Conservation (phyloP, 2,329 filamentous ascomycete genomes). For the Aureobasidium leucospermi region DNA sequence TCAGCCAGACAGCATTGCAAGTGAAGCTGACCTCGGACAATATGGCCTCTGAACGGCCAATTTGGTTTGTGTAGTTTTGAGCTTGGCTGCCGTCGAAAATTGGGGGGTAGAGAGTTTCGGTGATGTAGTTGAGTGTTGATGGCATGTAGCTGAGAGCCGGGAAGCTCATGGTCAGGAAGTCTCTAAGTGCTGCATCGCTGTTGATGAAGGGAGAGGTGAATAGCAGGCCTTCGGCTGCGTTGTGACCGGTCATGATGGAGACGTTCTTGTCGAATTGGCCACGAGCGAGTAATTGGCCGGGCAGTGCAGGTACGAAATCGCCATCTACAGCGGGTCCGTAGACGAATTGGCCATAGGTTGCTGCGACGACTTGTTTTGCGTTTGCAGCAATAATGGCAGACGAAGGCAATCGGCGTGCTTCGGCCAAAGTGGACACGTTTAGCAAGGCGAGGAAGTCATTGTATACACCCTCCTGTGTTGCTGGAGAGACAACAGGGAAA, state of each 20-base stretch:
- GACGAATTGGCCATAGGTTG: conserved; percentile 38
- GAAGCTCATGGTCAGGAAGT: conserved; percentile 22
- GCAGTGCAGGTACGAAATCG: conserved; percentile 41
- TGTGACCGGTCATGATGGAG: conserved; percentile 39
- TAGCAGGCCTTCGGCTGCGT: conserved; percentile 37
- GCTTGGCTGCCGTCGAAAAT: conserved; percentile 39
- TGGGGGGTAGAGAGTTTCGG: conserved; percentile 42
- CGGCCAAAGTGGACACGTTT: conserved; percentile 38
- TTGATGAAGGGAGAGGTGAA: conserved; percentile 36
- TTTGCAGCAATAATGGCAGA: conserved; percentile 38
- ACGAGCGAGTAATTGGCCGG: conserved; percentile 37
- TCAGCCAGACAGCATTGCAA: conserved; percentile 48
- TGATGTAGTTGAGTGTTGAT: conserved; percentile 34
- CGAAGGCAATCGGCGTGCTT: conserved; percentile 37
- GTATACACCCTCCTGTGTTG: conserved; percentile 33
- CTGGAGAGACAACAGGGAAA: conserved; percentile 28
- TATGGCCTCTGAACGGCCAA: conserved; percentile 35
- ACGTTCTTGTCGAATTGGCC: conserved; percentile 40
- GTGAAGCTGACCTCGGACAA: conserved; percentile 38
- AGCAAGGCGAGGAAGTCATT: conserved; percentile 34
- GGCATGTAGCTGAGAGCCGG: conserved; percentile 25
- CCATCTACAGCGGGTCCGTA: conserved; percentile 44
- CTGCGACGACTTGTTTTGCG: conserved; percentile 31
- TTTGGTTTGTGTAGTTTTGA: conserved; percentile 38
- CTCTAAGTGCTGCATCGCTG: conserved; percentile 25